A percentile compares a stretch with the other conserved stretches of the same genome.
These are phyloP conservation scores for Vitis riparia DNA, from an alignment of 164 flowering plant species.

Conservation along the genomic window DNA sequence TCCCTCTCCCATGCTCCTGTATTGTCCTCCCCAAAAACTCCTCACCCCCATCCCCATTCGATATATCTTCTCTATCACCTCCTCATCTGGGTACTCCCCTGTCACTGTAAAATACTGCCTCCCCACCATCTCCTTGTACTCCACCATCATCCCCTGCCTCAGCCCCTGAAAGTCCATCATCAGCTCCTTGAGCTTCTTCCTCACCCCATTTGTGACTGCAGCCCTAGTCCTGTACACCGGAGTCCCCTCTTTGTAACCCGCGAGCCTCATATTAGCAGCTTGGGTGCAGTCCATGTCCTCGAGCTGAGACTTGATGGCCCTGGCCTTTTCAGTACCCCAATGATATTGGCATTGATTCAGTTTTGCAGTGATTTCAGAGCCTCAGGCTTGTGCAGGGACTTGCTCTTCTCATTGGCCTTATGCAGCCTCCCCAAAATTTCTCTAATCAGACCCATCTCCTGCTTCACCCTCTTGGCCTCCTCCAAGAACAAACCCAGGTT, in stretches of 20 bases:
- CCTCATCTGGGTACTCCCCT: slow-evolving; percentile 76
- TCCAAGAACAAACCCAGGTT: slow-evolving; percentile 53
- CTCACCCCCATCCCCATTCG: slow-evolving; percentile 52
- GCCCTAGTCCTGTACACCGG: slow-evolving; percentile 63
- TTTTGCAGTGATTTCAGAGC: slow-evolving; percentile 51
- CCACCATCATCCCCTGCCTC: slow-evolving; percentile 75
- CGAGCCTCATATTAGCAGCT: slow-evolving; percentile 49
- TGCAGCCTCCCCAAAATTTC: slow-evolving; percentile 44
- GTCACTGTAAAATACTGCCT: slow-evolving; percentile 78
- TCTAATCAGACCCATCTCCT: slow-evolving; percentile 56
- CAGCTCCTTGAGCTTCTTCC: slow-evolving; percentile 77
- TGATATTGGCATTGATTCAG: slow-evolving; percentile 55
- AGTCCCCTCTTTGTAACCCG: slow-evolving; percentile 62
- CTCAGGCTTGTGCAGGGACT: slow-evolving; percentile 52
- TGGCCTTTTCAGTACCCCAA: slow-evolving; percentile 59
- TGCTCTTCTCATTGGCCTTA: slow-evolving; percentile 62
- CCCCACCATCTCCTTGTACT: slow-evolving; percentile 75
- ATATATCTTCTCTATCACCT: slow-evolving; percentile 73
- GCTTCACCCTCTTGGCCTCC: slow-evolving; percentile 68
- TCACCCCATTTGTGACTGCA: slow-evolving; percentile 71
- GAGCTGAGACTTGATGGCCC: slow-evolving; percentile 44
- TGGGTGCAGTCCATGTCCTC: slow-evolving; percentile 74
- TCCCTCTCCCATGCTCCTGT: slow-evolving; percentile 65
- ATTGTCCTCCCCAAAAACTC: slow-evolving; percentile 56
- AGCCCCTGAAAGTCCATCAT: slow-evolving; percentile 77